These are phyloP conservation scores for Capsella rubella DNA, from an alignment of 441 rosid genomes.

Conservation along the genomic window DNA sequence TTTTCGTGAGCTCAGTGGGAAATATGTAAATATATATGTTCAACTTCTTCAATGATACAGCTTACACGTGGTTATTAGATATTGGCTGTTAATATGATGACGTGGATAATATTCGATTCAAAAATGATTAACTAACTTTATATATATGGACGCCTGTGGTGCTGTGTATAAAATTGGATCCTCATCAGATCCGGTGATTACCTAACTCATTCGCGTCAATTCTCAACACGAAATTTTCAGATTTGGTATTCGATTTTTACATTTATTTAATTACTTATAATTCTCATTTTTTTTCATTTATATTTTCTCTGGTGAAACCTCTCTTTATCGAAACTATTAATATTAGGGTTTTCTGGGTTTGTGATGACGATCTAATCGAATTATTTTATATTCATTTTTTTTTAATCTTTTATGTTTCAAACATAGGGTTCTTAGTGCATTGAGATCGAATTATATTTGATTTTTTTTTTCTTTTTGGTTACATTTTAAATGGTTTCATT, in stretches of 20 bases:
- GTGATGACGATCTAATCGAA: constrained; percentile 25
- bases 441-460: background rate
- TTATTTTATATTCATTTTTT: background rate
- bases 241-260: constrained; percentile 34
- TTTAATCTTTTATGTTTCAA: background rate
- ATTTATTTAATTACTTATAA: background rate
- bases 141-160: background rate
- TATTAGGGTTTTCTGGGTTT: constrained; percentile 40
- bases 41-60: background rate
- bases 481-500: constrained; percentile 9
- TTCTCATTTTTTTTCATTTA: background rate
- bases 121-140: constrained; percentile 3
- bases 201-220: constrained; percentile 39
- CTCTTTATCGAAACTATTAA: constrained; percentile 5
- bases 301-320: constrained; percentile 12
- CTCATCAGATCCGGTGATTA: constrained; percentile 38
- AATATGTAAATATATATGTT: too few relatives aligned
- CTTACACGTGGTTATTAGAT: background rate
- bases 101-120: background rate
- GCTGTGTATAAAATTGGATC: constrained; percentile 32
- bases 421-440: constrained; percentile 24
- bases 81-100: constrained; percentile 28
- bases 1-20: too few relatives aligned
- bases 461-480: background rate
- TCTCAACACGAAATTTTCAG: constrained; percentile 29